Conservation (phyloP, 2,329 filamentous ascomycete genomes). For the Lachnellula suecica region DNA sequence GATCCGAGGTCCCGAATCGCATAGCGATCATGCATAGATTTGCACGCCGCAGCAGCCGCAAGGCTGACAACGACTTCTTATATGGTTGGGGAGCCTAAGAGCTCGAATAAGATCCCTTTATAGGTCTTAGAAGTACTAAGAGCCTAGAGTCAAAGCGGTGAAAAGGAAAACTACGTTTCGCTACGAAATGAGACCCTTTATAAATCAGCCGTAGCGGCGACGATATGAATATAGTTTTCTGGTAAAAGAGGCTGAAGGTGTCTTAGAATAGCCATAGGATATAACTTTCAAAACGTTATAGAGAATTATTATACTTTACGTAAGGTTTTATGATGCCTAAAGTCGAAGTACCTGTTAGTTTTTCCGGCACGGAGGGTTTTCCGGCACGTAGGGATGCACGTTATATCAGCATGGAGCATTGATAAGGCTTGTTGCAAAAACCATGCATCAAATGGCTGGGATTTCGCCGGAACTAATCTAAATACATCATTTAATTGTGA, state of each 20-base stretch:
- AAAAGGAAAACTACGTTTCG: background rate
- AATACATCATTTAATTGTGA: too few species aligned
- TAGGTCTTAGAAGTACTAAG: background rate
- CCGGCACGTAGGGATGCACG: slow-evolving; percentile 10
- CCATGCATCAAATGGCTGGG: too few species aligned
- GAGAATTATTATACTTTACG: too few species aligned
- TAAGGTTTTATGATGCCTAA: too few species aligned
- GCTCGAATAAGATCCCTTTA: slow-evolving; percentile 1
- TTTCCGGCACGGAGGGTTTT: too few species aligned
- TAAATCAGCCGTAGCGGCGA: background rate
- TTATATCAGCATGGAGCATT: too few species aligned
- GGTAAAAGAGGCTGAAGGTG: background rate
- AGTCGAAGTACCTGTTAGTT: too few species aligned
- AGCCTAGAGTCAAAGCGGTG: background rate
- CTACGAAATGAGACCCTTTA: background rate
- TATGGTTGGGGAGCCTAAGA: background rate
- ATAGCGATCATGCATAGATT: background rate
- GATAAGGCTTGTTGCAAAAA: too few species aligned
- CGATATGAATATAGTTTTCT: background rate
- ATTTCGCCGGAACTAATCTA: too few species aligned
- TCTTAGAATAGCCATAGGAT: background rate
- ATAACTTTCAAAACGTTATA: slow-evolving; percentile 43
- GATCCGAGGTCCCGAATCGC: background rate
- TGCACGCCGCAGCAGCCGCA: slow-evolving; percentile 1
- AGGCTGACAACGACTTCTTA: background rate